These are phyloP conservation scores for Ilyonectria robusta DNA, from an alignment of 2,329 filamentous ascomycete genomes.

Conservation along the genomic window DNA sequence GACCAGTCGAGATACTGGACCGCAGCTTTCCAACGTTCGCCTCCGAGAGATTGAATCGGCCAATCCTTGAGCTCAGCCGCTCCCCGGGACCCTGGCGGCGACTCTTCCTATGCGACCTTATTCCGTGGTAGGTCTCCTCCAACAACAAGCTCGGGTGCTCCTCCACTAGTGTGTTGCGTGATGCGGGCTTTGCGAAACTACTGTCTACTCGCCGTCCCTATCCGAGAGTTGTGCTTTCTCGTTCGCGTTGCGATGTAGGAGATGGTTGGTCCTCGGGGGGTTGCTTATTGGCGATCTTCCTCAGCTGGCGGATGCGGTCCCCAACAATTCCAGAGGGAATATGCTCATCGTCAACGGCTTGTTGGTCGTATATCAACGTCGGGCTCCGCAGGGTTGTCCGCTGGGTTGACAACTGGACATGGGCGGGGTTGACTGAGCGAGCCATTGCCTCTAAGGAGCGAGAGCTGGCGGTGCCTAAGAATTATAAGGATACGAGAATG, in stretches of 20 bases:
- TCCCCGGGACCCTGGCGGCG: conserved; percentile 8
- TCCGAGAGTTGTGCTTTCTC: conserved; percentile 47
- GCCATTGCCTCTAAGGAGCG: conserved; percentile 31
- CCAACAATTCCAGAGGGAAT: conserved; percentile 48
- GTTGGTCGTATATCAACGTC: conserved; percentile 22
- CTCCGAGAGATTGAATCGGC: conserved; percentile 16
- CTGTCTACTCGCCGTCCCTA: conserved; percentile 47
- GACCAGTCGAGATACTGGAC: conserved; percentile 30
- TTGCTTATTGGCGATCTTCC: conserved; percentile 39
- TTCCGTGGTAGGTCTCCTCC: conserved; percentile 40
- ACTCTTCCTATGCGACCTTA: conserved; percentile 32
- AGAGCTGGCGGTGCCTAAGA: conserved; percentile 6
- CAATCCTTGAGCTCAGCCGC: conserved; percentile 2
- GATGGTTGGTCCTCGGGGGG: conserved; percentile 16
- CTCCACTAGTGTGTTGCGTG: conserved; percentile 43
- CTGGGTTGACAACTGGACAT: conserved; percentile 19
- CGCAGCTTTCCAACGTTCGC: conserved; percentile 10
- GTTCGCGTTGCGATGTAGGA: conserved; percentile 36
- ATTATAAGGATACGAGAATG: conserved; percentile 28
- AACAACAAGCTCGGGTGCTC: conserved; percentile 35
- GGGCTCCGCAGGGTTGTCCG: conserved; percentile 24
- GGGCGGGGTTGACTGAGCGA: conserved; percentile 25
- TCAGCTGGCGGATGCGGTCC: conserved; percentile 49
- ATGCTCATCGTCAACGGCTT: conserved; percentile 26
- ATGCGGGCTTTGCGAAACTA: conserved; percentile 45